Percentiles rank a stretch among this genome's conserved stretches.
Conservation (phyloP, 139 green algal genomes). For the Volvox africanus region DNA sequence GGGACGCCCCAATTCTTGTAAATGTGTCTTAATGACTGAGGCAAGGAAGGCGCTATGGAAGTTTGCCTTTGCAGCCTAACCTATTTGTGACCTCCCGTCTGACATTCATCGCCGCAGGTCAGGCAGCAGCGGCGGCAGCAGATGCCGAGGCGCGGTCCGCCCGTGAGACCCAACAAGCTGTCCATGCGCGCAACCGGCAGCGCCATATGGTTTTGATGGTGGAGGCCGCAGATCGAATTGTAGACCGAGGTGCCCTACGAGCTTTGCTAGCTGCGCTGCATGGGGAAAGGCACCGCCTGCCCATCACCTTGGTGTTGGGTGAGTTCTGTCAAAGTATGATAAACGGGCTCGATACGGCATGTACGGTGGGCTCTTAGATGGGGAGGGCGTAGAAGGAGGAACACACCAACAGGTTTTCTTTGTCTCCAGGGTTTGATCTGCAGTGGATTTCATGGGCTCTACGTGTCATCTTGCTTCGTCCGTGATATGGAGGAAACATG, state of each 20-base stretch:
- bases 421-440: too few species aligned
- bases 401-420: too few species aligned
- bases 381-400: background rate
- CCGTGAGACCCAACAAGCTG: background rate
- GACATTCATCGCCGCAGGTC: background rate
- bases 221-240: slow-evolving; percentile 30
- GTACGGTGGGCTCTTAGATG: background rate
- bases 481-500: too few species aligned
- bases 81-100: too few species aligned
- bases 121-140: background rate
- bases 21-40: too few species aligned
- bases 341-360: background rate
- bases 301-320: slow-evolving; percentile 42
- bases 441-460: too few species aligned
- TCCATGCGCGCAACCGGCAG: slow-evolving; percentile 5
- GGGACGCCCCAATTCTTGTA: too few species aligned
- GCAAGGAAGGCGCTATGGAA: too few species aligned
- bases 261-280: slow-evolving; percentile 42
- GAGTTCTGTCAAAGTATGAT: background rate
- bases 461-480: too few species aligned
- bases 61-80: too few species aligned
- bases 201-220: slow-evolving; percentile 35
- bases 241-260: slow-evolving; percentile 17
- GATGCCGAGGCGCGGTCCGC: slow-evolving; percentile 15
- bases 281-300: slow-evolving; percentile 40